Evolutionary conservation across 495 filamentous ascomycete genomes (phyloP), one percentile per base, ranked within the genome.

Genomic region (Aspergillus baeticus): DNA sequence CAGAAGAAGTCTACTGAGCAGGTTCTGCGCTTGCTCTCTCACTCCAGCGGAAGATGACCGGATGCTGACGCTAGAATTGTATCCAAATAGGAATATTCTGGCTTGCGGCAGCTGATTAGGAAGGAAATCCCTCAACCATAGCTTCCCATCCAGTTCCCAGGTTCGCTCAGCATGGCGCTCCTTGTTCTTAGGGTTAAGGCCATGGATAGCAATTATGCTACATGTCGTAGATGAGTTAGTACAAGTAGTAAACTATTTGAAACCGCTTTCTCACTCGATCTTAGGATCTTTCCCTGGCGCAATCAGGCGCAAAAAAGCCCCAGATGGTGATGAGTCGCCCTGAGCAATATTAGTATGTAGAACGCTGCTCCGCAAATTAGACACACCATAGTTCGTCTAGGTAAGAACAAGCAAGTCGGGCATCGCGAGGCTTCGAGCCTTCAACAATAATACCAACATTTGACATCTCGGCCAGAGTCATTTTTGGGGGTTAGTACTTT

Each of bases 131-230:
- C 55, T 63, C 14, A 74, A 64, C 72, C 70, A 75, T 20, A 69
- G 47, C 37, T 62, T 69, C 3, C 55, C 63, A 10, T 53, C 64
- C 7, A 54, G 54, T 26, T 63, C 60, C 49, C 70, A 69, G 17
- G 74, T 68, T 15, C 71, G 49, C 23, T 74, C 72, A 22, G 61
- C 61, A 47, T 67, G 61, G 29, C 55, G 41, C 13, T 46, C 37
- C 17, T 55, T 56, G 45, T 62, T 64, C 21, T 51, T 62, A 13
- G 64, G 64, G 29, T 67, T 67, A 26, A 67, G 63, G 20, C 77
- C 77, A 58, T 81, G 77, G n/a, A 81, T 59, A 18, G 71, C 70
- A 41, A 81, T 63, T 33, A 81, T 75, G 53, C 76, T 80, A 54
- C 50, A 21, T 23, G 14, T 3, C 8, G 18, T 21, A 21, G 4